Evolutionary conservation across 2,329 filamentous ascomycete species (phyloP).

Genomic region (Colletotrichum cuscutae): DNA sequence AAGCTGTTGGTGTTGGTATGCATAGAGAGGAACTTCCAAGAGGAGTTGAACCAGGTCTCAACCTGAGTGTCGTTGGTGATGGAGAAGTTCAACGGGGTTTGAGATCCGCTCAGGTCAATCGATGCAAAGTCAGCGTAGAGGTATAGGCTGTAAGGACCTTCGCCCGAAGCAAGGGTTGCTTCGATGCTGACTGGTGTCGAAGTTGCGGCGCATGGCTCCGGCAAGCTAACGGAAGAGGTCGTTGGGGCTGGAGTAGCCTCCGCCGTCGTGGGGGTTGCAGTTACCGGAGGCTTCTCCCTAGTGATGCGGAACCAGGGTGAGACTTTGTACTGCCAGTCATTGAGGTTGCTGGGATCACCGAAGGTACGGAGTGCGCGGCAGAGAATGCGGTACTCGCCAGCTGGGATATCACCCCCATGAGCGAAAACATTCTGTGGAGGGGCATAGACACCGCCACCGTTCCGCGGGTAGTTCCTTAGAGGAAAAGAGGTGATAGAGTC

Average conservation of each 20-base stretch:
- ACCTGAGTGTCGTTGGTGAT: neutral
- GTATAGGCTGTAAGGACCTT: constrained; percentile 22
- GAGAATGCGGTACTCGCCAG: constrained; percentile 36
- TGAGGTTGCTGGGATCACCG: constrained; percentile 33
- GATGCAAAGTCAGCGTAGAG: constrained; percentile 34
- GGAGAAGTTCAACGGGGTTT: constrained; percentile 9
- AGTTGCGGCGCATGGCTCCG: constrained; percentile 11
- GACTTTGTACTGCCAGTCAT: constrained; percentile 37
- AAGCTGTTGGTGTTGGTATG: constrained; percentile 36
- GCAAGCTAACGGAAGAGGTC: constrained; percentile 9
- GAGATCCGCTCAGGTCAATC: constrained; percentile 23
- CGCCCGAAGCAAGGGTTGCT: constrained; percentile 24
- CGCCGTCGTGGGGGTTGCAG: constrained; percentile 9
- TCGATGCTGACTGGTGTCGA: constrained; percentile 10
- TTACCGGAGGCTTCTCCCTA: constrained; percentile 18
- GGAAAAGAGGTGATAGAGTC: too few relatives aligned
- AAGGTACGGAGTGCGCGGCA: constrained; percentile 36
- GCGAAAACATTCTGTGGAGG: constrained; percentile 18
- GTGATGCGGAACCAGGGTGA: constrained; percentile 36
- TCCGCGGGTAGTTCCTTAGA: too few relatives aligned
- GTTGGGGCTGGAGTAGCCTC: neutral
- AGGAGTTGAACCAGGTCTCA: neutral
- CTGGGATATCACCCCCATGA: constrained; percentile 27
- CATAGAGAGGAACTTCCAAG: constrained; percentile 16
- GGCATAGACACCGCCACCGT: neutral